phyloP scores from a whole-genome alignment of 2,329 filamentous ascomycete genomes.

The Apiospora pterosperma region DNA sequence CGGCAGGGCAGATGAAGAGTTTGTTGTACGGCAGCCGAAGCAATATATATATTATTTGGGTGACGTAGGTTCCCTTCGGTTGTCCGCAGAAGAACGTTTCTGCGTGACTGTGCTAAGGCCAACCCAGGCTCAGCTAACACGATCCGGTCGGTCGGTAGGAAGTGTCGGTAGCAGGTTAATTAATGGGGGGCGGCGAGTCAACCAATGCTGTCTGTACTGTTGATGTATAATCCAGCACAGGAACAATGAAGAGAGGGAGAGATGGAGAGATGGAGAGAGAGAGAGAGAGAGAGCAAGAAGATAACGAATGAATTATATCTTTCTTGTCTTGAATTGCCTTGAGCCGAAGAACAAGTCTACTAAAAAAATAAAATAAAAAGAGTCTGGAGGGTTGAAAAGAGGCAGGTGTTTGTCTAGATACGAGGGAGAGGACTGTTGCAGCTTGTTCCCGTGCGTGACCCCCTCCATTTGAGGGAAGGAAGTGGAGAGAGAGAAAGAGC shows the following conservation, averaged over 20 bases:
- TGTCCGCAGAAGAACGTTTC: neutral
- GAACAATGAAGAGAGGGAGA: neutral
- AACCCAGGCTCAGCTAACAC: constrained; percentile 1
- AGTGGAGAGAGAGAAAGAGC: neutral
- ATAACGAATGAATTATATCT: neutral
- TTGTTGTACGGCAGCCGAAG: neutral
- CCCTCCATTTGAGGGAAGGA: constrained; percentile 3
- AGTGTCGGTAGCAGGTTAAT: neutral
- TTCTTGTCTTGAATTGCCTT: neutral
- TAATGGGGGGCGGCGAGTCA: neutral
- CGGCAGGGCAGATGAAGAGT: neutral
- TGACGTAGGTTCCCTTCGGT: constrained; percentile 3
- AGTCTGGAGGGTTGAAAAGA: neutral
- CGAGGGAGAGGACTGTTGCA: neutral
- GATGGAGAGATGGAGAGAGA: neutral
- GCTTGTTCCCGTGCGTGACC: neutral
- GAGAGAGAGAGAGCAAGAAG: neutral
- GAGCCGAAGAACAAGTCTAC: neutral
- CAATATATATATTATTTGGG: neutral
- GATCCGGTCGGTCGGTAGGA: neutral
- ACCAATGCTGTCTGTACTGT: neutral
- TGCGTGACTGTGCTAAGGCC: neutral
- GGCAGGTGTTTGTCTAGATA: neutral
- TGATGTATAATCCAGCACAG: neutral
- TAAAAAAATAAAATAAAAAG: no score